phyloP scores from a whole-genome alignment of 768 basidiomycete species.

The Psilocybe cyanescens region DNA sequence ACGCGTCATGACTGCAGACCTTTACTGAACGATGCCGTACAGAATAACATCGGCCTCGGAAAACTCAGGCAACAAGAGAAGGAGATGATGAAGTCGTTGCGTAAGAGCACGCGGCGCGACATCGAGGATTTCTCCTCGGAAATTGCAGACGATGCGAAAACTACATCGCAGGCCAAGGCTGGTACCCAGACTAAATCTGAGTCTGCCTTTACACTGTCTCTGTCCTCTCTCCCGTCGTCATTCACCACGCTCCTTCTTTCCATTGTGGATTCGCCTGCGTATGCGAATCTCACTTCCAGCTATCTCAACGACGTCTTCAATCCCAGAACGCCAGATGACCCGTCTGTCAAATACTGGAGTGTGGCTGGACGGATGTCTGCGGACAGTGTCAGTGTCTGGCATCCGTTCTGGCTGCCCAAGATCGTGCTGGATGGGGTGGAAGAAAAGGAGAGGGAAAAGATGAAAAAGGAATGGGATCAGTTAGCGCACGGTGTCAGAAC shows the following conservation, averaged over 20 bases:
- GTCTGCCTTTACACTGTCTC: slow-evolving; percentile 34
- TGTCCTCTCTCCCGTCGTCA: slow-evolving; percentile 75
- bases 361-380: slow-evolving; percentile 75
- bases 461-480: slow-evolving; percentile 41
- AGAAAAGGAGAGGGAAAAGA: slow-evolving; percentile 52
- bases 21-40: not conserved
- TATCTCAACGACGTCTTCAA: slow-evolving; percentile 85
- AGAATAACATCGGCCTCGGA: slow-evolving; percentile 94
- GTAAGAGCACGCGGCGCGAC: slow-evolving; percentile 9
- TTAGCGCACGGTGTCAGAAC: slow-evolving; percentile 25
- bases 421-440: slow-evolving; percentile 90
- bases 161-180: not conserved
- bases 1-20: not conserved
- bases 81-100: slow-evolving; percentile 25
- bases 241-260: slow-evolving; percentile 88
- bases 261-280: slow-evolving; percentile 94
- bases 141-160: slow-evolving; percentile 8
- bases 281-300: slow-evolving; percentile 87
- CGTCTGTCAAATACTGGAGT: slow-evolving; percentile 88
- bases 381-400: slow-evolving; percentile 71
- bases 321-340: slow-evolving; percentile 77
- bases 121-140: slow-evolving; percentile 6
- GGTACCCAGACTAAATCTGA: slow-evolving; percentile 30
- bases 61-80: slow-evolving; percentile 50
- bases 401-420: slow-evolving; percentile 97